Evolutionary conservation across 2,329 filamentous ascomycete species (phyloP).

Genomic region (Sclerotinia nivalis): DNA sequence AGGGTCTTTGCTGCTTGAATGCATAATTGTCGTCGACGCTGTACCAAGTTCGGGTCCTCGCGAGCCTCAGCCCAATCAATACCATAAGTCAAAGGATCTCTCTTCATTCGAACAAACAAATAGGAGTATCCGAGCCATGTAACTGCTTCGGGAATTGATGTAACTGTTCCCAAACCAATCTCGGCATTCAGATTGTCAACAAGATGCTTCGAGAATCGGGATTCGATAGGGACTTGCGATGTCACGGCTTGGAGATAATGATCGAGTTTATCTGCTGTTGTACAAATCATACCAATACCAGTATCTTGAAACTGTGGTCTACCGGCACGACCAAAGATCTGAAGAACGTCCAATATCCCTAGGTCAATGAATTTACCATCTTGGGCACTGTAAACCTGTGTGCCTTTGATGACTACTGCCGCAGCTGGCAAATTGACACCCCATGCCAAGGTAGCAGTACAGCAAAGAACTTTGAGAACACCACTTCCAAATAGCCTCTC

Average conservation of each 20-base stretch:
- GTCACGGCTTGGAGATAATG: conserved; percentile 94
- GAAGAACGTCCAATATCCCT: conserved; percentile 92
- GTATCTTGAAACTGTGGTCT: conserved; percentile 97
- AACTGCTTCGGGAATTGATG: conserved; percentile 87
- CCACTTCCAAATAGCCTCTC: conserved; percentile 89
- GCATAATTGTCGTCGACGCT: conserved; percentile 79
- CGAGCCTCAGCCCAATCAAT: conserved; percentile 91
- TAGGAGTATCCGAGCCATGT: conserved; percentile 99
- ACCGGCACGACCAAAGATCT: conserved; percentile 98
- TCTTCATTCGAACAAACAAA: conserved; percentile 93
- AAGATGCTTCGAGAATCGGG: conserved; percentile 88
- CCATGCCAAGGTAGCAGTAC: conserved; percentile 96
- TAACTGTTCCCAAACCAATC: conserved; percentile 90
- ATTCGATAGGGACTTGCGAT: conserved; percentile 95
- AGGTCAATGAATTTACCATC: conserved; percentile 96
- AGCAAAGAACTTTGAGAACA: conserved; percentile 95
- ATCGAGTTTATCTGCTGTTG: conserved; percentile 86
- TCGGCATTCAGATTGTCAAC: conserved; percentile 98
- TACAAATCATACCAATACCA: conserved; percentile 97
- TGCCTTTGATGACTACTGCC: conserved; percentile 85
- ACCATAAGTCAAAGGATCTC: conserved; percentile 87
- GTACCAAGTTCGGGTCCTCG: conserved; percentile 85
- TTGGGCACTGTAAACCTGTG: conserved; percentile 81
- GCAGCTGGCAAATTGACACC: conserved; percentile 97
- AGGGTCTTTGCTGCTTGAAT: conserved; percentile 85